Conservation (phyloP, 805 yeast genomes). For the Yarrowia keelungensis region DNA sequence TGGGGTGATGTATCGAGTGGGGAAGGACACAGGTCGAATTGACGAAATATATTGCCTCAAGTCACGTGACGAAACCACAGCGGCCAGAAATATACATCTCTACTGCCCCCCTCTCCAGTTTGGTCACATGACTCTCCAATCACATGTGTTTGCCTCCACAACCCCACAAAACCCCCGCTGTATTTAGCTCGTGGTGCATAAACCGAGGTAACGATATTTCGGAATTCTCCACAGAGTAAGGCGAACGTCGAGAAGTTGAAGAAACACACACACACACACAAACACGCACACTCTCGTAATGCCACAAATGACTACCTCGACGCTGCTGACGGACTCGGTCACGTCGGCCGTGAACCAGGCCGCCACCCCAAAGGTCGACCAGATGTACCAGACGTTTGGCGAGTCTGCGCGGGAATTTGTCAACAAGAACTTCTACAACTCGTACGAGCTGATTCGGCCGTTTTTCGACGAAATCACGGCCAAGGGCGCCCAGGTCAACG, state of each 20-base stretch:
- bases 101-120: no score
- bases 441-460: constrained; percentile 36
- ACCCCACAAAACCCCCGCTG: constrained; percentile 25
- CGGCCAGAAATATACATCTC: no score
- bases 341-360: constrained; percentile 2
- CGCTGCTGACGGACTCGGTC: constrained; percentile 23
- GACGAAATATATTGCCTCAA: no score
- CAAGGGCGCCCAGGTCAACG: constrained; percentile 12
- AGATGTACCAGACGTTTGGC: constrained; percentile 35
- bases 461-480: constrained; percentile 33
- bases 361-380: constrained; percentile 10
- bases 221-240: no score
- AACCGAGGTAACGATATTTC: constrained; percentile 15
- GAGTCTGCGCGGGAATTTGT: constrained; percentile 38
- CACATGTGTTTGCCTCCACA: constrained; percentile 13
- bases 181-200: constrained; percentile 10
- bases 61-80: not conserved
- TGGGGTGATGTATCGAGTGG: not conserved
- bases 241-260: no score
- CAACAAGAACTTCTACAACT: constrained; percentile 38
- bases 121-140: not conserved
- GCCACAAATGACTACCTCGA: constrained; percentile 28
- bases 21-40: no score
- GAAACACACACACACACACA: not conserved
- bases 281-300: not conserved